Evolutionary conservation across 768 basidiomycete species (phyloP).

Genomic region (Tulasnella calospora): DNA sequence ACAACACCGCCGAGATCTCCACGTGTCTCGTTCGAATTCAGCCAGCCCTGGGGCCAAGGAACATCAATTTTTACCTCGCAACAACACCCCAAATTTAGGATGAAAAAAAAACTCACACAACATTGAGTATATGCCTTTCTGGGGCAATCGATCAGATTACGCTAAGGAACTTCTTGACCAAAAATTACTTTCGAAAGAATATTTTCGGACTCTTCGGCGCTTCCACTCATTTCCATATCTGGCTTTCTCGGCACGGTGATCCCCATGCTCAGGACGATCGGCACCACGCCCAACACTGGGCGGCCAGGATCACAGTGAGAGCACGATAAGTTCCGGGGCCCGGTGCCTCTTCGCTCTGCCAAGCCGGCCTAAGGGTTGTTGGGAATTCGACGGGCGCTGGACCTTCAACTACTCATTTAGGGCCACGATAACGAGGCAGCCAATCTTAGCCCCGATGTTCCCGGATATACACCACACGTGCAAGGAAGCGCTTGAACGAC

Average conservation of each 20-base stretch:
- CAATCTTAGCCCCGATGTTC: too few relatives aligned
- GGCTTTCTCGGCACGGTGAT: neutral
- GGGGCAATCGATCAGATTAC: neutral
- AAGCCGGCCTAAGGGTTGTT: too few relatives aligned
- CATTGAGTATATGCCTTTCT: neutral
- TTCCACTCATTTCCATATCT: neutral
- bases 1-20: neutral
- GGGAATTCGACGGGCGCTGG: too few relatives aligned
- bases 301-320: too few relatives aligned
- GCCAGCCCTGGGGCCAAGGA: neutral
- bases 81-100: constrained; percentile 9
- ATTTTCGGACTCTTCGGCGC: neutral
- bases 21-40: constrained; percentile 5
- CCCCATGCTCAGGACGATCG: neutral
- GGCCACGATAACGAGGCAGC: too few relatives aligned
- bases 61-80: constrained; percentile 11
- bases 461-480: too few relatives aligned
- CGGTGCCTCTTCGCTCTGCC: too few relatives aligned
- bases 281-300: too few relatives aligned
- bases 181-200: neutral
- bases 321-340: too few relatives aligned
- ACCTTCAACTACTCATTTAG: too few relatives aligned
- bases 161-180: neutral
- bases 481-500: too few relatives aligned
- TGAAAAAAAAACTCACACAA: neutral